Percentiles rank a stretch among this genome's conserved stretches.
phyloP scores from a whole-genome alignment of 2,329 filamentous ascomycete species.

The Colletotrichum aenigma region DNA sequence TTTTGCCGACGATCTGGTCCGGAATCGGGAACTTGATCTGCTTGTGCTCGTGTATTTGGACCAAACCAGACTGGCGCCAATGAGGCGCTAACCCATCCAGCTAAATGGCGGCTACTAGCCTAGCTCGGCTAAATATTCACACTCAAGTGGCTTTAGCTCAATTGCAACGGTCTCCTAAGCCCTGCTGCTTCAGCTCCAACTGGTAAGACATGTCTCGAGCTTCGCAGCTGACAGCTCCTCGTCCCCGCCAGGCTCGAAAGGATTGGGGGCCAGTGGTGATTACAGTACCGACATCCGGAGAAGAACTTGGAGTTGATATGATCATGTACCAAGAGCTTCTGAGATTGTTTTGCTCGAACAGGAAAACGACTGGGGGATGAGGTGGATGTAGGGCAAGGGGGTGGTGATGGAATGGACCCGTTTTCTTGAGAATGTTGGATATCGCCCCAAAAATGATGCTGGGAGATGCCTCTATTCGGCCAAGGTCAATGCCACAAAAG shows the following conservation, averaged over 20 bases:
- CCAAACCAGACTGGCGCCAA: not conserved
- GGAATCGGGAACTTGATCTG: not conserved
- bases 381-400: not conserved
- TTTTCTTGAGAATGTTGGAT: not conserved
- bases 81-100: not conserved
- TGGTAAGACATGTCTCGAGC: not conserved
- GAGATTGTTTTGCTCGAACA: fast-evolving
- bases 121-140: not conserved
- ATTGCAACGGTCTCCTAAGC: not conserved
- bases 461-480: not conserved
- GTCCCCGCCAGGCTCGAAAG: not conserved
- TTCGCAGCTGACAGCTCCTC: not conserved
- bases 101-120: not conserved
- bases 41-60: not conserved
- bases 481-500: fast-evolving
- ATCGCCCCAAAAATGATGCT: not conserved
- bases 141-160: not conserved
- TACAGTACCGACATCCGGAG: not conserved
- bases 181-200: not conserved
- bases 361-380: fast-evolving
- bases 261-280: fast-evolving
- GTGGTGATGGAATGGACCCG: not conserved
- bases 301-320: not conserved
- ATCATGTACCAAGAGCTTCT: not conserved
- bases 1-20: not conserved